These are phyloP conservation scores for Pichia gijzeniarum DNA, from an alignment of 805 yeast species.

Conservation along the genomic window DNA sequence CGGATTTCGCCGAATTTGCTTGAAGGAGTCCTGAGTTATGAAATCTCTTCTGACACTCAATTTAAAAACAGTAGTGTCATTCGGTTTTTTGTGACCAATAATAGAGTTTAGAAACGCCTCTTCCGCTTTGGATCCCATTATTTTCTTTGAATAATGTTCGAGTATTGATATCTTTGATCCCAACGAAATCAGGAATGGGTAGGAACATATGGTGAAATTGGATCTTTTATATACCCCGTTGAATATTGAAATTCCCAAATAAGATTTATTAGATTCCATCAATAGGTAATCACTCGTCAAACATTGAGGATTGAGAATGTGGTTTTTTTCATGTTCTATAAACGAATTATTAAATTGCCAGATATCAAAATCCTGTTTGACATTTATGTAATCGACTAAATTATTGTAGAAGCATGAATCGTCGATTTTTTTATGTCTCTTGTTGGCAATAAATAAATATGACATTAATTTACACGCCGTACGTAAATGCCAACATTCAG, in stretches of 20 bases:
- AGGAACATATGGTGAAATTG: constrained; percentile 65
- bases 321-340: constrained; percentile 13
- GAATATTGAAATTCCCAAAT: constrained; percentile 30
- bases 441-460: constrained; percentile 50
- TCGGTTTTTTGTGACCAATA: constrained; percentile 45
- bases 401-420: constrained; percentile 64
- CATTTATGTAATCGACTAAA: constrained; percentile 71
- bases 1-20: constrained; percentile 48
- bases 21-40: constrained; percentile 70
- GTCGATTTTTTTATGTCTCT: constrained; percentile 27
- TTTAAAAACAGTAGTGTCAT: constrained; percentile 66
- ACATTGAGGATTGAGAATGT: constrained; percentile 25
- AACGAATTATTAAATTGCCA: constrained; percentile 55
- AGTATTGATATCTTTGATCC: constrained; percentile 77
- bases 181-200: constrained; percentile 72
- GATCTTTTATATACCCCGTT: constrained; percentile 21
- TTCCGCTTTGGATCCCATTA: constrained; percentile 83
- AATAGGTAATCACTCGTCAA: constrained; percentile 43
- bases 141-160: constrained; percentile 73
- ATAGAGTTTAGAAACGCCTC: constrained; percentile 78
- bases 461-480: constrained; percentile 58
- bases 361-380: constrained; percentile 71
- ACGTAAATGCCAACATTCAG: constrained; percentile 74
- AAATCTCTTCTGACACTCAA: constrained; percentile 61
- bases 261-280: constrained; percentile 23